Evolutionary conservation across 2,329 filamentous ascomycete genomes (phyloP).

Genomic region (Colletotrichum coccodes): DNA sequence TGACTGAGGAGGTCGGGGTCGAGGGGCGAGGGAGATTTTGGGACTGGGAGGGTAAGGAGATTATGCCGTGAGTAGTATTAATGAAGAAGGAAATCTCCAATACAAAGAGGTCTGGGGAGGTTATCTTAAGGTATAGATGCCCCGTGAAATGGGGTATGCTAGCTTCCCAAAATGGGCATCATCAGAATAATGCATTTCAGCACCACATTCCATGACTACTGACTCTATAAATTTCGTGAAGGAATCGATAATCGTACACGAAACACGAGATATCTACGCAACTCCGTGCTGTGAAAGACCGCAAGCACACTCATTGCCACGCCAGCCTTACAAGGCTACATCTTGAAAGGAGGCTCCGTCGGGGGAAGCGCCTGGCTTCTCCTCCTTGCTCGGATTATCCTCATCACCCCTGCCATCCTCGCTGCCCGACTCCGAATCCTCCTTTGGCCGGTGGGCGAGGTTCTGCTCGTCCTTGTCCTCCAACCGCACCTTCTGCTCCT

Average conservation of each 20-base stretch:
- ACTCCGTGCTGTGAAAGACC: conserved; percentile 26
- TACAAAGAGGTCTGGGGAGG: background rate
- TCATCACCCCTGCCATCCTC: conserved; percentile 45
- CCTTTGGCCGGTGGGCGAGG: conserved; percentile 57
- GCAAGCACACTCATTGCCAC: background rate
- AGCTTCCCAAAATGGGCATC: background rate
- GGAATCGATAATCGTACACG: conserved; percentile 24
- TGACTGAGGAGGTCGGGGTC: conserved; percentile 56
- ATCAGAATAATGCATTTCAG: background rate
- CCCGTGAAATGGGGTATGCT: no score
- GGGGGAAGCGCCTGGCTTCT: conserved; percentile 58
- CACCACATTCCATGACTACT: conserved; percentile 1
- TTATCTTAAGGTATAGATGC: background rate
- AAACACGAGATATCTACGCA: conserved; percentile 19
- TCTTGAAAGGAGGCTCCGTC: conserved; percentile 72
- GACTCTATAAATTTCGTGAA: conserved; percentile 19
- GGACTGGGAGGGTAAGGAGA: conserved; percentile 76
- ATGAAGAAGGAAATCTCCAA: background rate
- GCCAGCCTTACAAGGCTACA: conserved; percentile 62
- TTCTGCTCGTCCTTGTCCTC: conserved; percentile 67
- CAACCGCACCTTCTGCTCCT: conserved; percentile 66
- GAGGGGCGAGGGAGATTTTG: conserved; percentile 71
- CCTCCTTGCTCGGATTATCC: conserved; percentile 41
- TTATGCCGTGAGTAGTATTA: conserved; percentile 58
- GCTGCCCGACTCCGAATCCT: conserved; percentile 34